A percentile compares a stretch with the other conserved stretches of the same genome.
phyloP scores from a whole-genome alignment of 352 stramenopile genomes.

The Phytophthora nicotianae region DNA sequence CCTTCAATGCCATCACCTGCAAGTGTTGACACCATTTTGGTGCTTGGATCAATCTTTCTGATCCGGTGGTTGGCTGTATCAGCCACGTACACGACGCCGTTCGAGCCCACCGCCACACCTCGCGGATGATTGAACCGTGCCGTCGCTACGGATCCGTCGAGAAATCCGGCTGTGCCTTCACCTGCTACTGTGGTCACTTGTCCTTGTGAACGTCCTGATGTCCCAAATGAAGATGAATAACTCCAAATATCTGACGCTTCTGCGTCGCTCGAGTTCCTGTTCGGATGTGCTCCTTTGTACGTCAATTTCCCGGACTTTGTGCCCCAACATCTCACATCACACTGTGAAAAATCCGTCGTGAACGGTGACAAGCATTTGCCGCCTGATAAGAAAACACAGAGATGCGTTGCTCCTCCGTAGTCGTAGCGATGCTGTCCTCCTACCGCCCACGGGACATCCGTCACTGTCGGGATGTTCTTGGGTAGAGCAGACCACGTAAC shows the following conservation, averaged over 20 bases:
- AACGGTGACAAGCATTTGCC: slow-evolving; percentile 80
- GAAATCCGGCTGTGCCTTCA: slow-evolving; percentile 71
- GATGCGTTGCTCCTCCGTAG: slow-evolving; percentile 80
- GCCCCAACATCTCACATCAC: slow-evolving; percentile 93
- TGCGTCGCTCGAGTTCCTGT: slow-evolving; percentile 44
- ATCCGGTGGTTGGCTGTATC: slow-evolving; percentile 96
- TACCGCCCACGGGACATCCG: slow-evolving; percentile 93
- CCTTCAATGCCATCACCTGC: slow-evolving; percentile 59
- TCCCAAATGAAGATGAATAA: slow-evolving; percentile 35
- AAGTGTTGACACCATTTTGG: slow-evolving; percentile 54
- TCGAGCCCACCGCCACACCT: slow-evolving; percentile 91
- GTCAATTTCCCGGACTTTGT: slow-evolving; percentile 43
- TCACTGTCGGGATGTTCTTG: slow-evolving; percentile 93
- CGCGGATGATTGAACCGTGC: slow-evolving; percentile 92
- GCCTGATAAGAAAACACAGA: slow-evolving; percentile 92
- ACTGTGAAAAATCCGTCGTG: slow-evolving; percentile 89
- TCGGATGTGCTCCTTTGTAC: slow-evolving; percentile 35
- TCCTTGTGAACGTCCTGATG: slow-evolving; percentile 84
- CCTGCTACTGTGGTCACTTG: slow-evolving; percentile 91
- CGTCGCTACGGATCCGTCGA: slow-evolving; percentile 59
- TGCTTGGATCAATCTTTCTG: slow-evolving; percentile 68
- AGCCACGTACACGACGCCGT: slow-evolving; percentile 93
- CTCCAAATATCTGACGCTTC: slow-evolving; percentile 74
- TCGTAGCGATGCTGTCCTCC: slow-evolving; percentile 92
- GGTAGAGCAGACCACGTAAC: slow-evolving; percentile 66